A percentile compares a stretch with the other conserved stretches of the same genome.
Conservation (phyloP, 192 early-diverging fungal species). For the Rhizophagus clarus region DNA sequence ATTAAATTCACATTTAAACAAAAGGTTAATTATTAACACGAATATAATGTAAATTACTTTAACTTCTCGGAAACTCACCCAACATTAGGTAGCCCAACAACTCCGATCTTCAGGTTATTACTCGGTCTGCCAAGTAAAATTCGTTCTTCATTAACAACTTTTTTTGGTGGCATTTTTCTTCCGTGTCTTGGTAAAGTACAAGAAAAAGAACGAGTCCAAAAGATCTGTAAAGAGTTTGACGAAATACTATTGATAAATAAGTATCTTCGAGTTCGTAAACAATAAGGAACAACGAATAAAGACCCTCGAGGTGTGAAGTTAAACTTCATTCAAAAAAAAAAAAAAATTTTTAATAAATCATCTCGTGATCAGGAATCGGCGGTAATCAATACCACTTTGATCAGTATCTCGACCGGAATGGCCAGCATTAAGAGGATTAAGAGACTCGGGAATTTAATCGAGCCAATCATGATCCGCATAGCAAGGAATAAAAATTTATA, state of each 20-base stretch:
- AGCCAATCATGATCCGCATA: too few relatives aligned
- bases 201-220: not conserved
- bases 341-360: too few relatives aligned
- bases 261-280: not conserved
- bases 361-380: too few relatives aligned
- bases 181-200: not conserved
- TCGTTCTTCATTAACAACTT: slow-evolving; percentile 73
- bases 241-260: not conserved
- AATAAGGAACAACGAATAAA: too few relatives aligned
- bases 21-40: not conserved
- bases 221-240: not conserved
- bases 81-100: slow-evolving; percentile 98
- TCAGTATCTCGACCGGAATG: too few relatives aligned
- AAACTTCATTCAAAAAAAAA: too few relatives aligned
- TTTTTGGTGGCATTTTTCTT: slow-evolving; percentile 80
- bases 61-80: slow-evolving; percentile 45
- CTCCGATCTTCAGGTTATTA: slow-evolving; percentile 92
- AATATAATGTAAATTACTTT: not conserved
- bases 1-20: too few relatives aligned
- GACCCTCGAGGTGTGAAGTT: too few relatives aligned
- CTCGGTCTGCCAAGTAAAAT: slow-evolving; percentile 76
- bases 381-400: too few relatives aligned
- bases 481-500: too few relatives aligned
- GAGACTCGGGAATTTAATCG: too few relatives aligned
- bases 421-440: too few relatives aligned